A percentile compares a stretch with the other conserved stretches of the same genome.
Conservation (phyloP, 2,329 filamentous ascomycete species). For the Cordyceps farinosa region DNA sequence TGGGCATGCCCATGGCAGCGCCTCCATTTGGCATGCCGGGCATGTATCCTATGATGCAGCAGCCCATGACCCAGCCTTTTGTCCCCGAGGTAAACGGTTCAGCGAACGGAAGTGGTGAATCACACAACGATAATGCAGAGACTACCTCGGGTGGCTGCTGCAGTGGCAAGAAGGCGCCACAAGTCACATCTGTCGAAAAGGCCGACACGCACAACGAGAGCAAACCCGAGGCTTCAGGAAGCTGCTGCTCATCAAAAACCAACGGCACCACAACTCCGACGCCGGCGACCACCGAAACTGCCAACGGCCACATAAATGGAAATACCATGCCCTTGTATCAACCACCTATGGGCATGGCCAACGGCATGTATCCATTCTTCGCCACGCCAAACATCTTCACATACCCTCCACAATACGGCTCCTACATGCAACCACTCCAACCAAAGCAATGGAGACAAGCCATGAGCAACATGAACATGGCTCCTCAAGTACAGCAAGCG, state of each 20-base stretch:
- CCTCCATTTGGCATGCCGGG: conserved; percentile 25
- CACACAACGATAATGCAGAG: conserved; percentile 5
- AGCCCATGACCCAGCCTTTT: conserved; percentile 27
- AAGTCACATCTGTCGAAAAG: neutral
- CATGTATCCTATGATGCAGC: conserved; percentile 33
- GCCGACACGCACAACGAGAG: conserved; percentile 10
- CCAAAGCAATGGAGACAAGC: conserved; percentile 51
- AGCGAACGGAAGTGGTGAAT: conserved; percentile 26
- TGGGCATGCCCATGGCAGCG: conserved; percentile 29
- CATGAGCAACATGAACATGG: conserved; percentile 39
- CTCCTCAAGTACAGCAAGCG: conserved; percentile 30
- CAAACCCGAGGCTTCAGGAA: conserved; percentile 21
- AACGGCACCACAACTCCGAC: conserved; percentile 2
- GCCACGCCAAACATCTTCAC: conserved; percentile 46
- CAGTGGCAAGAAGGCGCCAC: conserved; percentile 17
- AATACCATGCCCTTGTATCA: conserved; percentile 33
- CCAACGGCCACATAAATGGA: conserved; percentile 26
- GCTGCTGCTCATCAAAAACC: conserved; percentile 38
- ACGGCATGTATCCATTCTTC: conserved; percentile 40
- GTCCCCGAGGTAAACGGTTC: conserved; percentile 21
- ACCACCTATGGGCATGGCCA: conserved; percentile 34
- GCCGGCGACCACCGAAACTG: conserved; percentile 24
- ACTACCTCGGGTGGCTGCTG: conserved; percentile 25
- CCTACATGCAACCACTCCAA: conserved; percentile 52
- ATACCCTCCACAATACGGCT: conserved; percentile 53